Evolutionary conservation across 2,329 filamentous ascomycete genomes (phyloP), one percentile per base, ranked within the genome.

Genomic region (Teratosphaeria zuluensis): DNA sequence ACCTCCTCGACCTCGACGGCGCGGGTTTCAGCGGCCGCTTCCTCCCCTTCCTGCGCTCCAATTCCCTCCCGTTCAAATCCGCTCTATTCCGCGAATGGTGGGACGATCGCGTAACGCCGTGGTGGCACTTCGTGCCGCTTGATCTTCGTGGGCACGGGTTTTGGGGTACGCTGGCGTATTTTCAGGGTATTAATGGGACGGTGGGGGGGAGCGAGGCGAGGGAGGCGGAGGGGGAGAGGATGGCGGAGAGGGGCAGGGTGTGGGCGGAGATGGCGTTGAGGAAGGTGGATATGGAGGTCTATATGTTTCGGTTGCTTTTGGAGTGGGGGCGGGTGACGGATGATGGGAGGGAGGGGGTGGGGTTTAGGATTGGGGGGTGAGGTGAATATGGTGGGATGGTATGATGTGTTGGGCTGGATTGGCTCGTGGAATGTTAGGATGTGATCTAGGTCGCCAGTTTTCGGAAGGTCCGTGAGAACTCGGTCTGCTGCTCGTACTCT

Each of bases 81-180:
- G 84, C 84, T 0, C 77, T 92, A 6, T 92, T 92, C 72, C 81
- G 84, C 28, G 84, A 90, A 68, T 95, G 90, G 90, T 89, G 86
- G 72, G 87, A 89, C 59, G 84, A 86, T 55, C 82, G 90, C 5
- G 73, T 94, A 16, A 81, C 80, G 59, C 83, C 89, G 0, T 95
- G 89, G 89, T 76, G 86, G 52, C 89, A 95, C 70, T 94, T 90
- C 66, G 85, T 92, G 1, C 90, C 90, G 8, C 74, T 92, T 16
- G 89, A 94, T 69, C 64, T 87, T 1, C 81, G 89, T 2, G 83
- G 88, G 21, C 87, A 91, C 61, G 87, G 82, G 1, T 74, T 94
- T 48, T 90, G 88, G 76, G 84, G 83, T 62, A 89, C 86, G 0
- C 73, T 92, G 57, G 82, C 86, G 0, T 94, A 90, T 72, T 92